Evolutionary conservation across 2,329 filamentous ascomycete genomes (phyloP).

Genomic region (Curvularia hawaiiensis): DNA sequence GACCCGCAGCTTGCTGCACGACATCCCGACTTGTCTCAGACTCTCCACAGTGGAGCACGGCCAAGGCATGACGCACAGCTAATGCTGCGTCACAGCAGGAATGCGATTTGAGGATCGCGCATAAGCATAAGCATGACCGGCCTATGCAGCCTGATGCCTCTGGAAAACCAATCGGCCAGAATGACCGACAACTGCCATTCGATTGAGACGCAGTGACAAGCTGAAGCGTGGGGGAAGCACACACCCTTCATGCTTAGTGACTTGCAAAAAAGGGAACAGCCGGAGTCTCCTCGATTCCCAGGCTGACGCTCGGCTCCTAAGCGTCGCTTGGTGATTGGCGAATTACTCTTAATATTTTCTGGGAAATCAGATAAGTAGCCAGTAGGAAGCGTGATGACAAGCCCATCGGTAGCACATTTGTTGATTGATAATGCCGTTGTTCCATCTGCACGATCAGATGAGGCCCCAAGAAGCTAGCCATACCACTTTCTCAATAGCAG

Average conservation of each 20-base stretch:
- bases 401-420: neutral
- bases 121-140: constrained; percentile 5
- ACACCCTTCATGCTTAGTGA: neutral
- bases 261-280: neutral
- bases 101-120: constrained; percentile 6
- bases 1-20: neutral
- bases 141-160: constrained; percentile 4
- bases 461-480: neutral
- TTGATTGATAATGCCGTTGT: neutral
- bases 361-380: constrained; percentile 1
- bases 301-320: neutral
- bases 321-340: constrained; percentile 4
- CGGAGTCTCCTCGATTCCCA: neutral
- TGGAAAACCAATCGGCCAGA: constrained; percentile 1
- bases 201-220: neutral
- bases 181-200: neutral
- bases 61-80: neutral
- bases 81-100: neutral
- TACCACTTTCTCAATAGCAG: neutral
- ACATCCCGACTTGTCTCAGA: neutral
- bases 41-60: constrained; percentile 4
- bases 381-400: neutral
- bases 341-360: neutral
- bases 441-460: neutral
- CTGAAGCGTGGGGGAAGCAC: neutral